Conservation (phyloP, 1,284 basidiomycete genomes). For the Boletellus deceptivus region DNA sequence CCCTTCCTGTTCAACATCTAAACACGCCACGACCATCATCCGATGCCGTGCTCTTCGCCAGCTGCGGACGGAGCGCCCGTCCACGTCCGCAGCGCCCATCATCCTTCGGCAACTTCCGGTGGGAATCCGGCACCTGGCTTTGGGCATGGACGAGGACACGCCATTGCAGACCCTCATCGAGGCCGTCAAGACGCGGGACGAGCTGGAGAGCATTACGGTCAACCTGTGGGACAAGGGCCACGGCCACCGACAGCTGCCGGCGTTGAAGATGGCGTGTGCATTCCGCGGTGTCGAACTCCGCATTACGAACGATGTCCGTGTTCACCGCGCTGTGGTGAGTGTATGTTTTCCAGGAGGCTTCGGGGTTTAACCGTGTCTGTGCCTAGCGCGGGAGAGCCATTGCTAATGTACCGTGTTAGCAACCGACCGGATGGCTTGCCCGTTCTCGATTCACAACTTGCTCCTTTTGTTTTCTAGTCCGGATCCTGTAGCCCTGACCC, state of each 20-base stretch:
- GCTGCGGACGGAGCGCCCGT: conserved; percentile 52
- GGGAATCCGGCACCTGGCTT: conserved; percentile 51
- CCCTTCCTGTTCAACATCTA: conserved; percentile 50
- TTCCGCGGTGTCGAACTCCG: conserved; percentile 49
- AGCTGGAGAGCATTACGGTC: conserved; percentile 45
- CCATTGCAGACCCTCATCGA: conserved; percentile 52
- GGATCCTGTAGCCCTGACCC: conserved; percentile 18
- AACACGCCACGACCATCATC: conserved; percentile 45
- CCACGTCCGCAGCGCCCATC: conserved; percentile 36
- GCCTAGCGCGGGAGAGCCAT: conserved; percentile 17
- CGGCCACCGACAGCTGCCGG: conserved; percentile 44
- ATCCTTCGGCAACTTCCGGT: conserved; percentile 51
- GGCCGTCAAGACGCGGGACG: conserved; percentile 40
- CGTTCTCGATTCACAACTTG: not conserved
- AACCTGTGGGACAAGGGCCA: conserved; percentile 48
- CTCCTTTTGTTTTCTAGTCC: conserved; percentile 11
- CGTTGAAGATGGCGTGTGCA: conserved; percentile 56
- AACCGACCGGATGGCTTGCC: not conserved
- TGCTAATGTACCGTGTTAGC: conserved; percentile 19
- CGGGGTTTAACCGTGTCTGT: conserved; percentile 14
- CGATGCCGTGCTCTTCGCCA: conserved; percentile 50
- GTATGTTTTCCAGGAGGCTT: conserved; percentile 8
- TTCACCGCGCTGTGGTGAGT: conserved; percentile 50
- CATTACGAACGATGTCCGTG: conserved; percentile 44
- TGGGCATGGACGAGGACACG: conserved; percentile 57